Base-by-base conservation (phyloP, 1,139 yeast species). In the Geotrichum bryndzae region DNA sequence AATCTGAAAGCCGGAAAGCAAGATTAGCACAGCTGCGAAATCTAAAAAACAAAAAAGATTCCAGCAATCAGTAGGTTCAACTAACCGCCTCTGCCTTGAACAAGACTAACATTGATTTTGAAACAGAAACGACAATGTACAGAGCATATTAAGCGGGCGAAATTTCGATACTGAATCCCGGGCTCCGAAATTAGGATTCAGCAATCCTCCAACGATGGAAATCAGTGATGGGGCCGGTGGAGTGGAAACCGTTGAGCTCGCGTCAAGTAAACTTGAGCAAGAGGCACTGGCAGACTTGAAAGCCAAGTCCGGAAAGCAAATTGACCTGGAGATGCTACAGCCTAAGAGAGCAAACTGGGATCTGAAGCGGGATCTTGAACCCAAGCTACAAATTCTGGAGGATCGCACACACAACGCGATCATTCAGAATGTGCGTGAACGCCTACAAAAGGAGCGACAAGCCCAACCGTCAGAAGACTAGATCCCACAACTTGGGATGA, bases 371-470 rank as follows among this genome's bases (percentile, higher is more conserved):
- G 77, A 74, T 61, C 59, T 80, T 3, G 68, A 72, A 31, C 70
- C 70, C 0, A 73, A 75, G 53, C 52, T 78, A 54, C 74, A 74
- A n/a, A 64, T 73, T 4, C 63, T 79, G 27, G 71, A 76, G 25
- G 71, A 69, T 54, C 69, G 74, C 54, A 80, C 83, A 0, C 76
- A 79, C 53, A 70, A 72, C 41, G 78, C 77, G 0, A 73, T 83
- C 0, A 72, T 73, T n/a, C 66, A 72, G 25, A 59, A 79, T 2
- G 77, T 82, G 15, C 73, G 80, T 58, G 77, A 77, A 51, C 69
- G 79, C 54, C 63, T 79, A 18, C 58, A 59, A 31, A 56, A 56
- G 41, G 62, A 60, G 29, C 52, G 62, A 22, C 56, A 51, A 52
- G 41, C 33, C 10, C 58, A 51, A 10, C 48, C 48, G 5, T 23